These are phyloP conservation scores for Penicillium pulvis DNA, from an alignment of 495 filamentous ascomycete genomes.

Conservation along the genomic window DNA sequence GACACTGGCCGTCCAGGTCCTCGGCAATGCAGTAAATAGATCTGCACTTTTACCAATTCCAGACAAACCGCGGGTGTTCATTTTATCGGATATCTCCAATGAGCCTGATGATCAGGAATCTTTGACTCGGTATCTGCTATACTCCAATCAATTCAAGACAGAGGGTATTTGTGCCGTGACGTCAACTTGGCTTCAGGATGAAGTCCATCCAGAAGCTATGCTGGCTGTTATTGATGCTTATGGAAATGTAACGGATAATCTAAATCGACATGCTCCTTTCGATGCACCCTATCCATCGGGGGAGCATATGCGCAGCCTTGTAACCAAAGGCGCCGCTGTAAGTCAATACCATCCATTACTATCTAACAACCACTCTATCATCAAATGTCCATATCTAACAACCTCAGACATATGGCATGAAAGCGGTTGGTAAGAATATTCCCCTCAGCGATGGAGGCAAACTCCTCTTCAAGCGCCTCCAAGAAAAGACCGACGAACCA, in stretches of 20 bases:
- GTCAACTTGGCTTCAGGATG: conserved; percentile 19
- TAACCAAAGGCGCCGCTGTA: conserved; percentile 30
- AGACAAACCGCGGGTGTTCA: conserved; percentile 20
- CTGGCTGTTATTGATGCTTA: conserved; percentile 17
- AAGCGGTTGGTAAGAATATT: conserved; percentile 28
- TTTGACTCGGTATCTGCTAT: conserved; percentile 27
- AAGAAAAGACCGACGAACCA: conserved; percentile 27
- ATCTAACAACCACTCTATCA: conserved; percentile 4
- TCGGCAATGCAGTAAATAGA: conserved; percentile 11
- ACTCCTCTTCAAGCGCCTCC: conserved; percentile 38
- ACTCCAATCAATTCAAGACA: conserved; percentile 31
- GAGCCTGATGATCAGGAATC: conserved; percentile 36
- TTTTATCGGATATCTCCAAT: conserved; percentile 32
- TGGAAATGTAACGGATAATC: conserved; percentile 19
- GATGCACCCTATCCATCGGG: conserved; percentile 34
- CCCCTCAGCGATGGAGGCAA: conserved; percentile 41
- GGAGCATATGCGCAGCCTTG: conserved; percentile 27
- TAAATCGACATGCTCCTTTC: conserved; percentile 36
- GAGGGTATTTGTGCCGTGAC: conserved; percentile 29
- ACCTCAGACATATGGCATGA: conserved; percentile 35
- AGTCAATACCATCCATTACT: not conserved
- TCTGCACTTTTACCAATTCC: conserved; percentile 19
- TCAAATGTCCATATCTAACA: conserved; percentile 11
- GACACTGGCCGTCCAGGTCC: conserved; percentile 10
- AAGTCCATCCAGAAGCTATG: conserved; percentile 18